These are phyloP conservation scores for Dipodascus albidus DNA, from an alignment of 805 yeast species.

Conservation along the genomic window DNA sequence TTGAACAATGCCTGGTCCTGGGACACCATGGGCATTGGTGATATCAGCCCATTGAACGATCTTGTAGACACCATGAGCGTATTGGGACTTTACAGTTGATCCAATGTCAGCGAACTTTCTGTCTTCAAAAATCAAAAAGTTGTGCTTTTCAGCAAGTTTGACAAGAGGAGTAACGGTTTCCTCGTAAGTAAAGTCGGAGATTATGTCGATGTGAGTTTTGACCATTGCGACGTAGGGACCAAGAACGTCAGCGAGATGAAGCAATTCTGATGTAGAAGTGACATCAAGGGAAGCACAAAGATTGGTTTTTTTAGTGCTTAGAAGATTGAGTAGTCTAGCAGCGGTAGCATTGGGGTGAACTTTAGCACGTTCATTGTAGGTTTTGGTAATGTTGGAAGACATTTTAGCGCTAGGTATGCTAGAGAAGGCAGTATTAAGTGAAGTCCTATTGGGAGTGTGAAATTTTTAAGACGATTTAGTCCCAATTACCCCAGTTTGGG, in stretches of 20 bases:
- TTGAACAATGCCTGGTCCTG: slow-evolving; percentile 85
- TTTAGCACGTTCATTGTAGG: slow-evolving; percentile 62
- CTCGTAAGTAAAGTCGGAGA: slow-evolving; percentile 79
- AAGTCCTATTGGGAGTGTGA: too few species aligned
- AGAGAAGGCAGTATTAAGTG: too few species aligned
- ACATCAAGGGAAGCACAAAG: slow-evolving; percentile 94
- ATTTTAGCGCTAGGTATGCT: not conserved
- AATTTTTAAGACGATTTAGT: too few species aligned
- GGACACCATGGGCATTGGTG: slow-evolving; percentile 95
- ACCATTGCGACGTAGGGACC: slow-evolving; percentile 90
- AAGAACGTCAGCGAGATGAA: slow-evolving; percentile 58
- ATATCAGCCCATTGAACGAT: slow-evolving; percentile 94
- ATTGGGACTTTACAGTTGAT: slow-evolving; percentile 90
- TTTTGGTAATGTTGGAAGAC: not conserved
- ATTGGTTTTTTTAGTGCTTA: slow-evolving; percentile 74
- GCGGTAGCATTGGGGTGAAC: slow-evolving; percentile 74
- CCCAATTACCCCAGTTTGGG: too few species aligned
- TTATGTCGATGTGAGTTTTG: slow-evolving; percentile 89
- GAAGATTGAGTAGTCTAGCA: slow-evolving; percentile 52
- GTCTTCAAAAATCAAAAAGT: slow-evolving; percentile 90
- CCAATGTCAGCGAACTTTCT: slow-evolving; percentile 98
- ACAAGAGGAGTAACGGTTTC: slow-evolving; percentile 67
- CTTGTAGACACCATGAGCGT: slow-evolving; percentile 77
- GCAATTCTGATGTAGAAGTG: slow-evolving; percentile 62
- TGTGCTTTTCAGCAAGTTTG: slow-evolving; percentile 64